Conservation (phyloP, 2,329 filamentous ascomycete species). For the Eutypella sp. region DNA sequence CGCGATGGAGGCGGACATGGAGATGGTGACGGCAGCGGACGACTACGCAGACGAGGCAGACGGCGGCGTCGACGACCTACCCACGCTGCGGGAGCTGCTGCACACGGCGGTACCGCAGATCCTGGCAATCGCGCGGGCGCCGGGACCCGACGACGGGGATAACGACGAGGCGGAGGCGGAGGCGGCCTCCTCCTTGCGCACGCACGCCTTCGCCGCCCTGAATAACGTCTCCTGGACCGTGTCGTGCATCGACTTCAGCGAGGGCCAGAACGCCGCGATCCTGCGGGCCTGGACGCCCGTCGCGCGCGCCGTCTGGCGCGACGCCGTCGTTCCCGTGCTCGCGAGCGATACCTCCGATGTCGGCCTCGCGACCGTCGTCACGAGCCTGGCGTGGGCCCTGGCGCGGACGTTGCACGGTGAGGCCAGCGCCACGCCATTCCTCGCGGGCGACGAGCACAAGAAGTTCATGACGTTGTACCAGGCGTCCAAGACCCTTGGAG, state of each 20-base stretch:
- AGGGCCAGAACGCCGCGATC: slow-evolving; percentile 47
- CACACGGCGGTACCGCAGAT: slow-evolving; percentile 43
- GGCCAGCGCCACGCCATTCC: slow-evolving; percentile 28
- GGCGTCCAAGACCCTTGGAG: slow-evolving; percentile 42
- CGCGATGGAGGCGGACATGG: slow-evolving; percentile 60
- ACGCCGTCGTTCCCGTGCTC: slow-evolving; percentile 52
- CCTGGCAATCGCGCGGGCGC: slow-evolving; percentile 37
- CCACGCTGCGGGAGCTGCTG: slow-evolving; percentile 46
- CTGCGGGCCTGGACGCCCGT: slow-evolving; percentile 49
- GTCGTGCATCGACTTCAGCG: slow-evolving; percentile 54
- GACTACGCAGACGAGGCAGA: slow-evolving; percentile 35
- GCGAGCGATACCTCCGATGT: slow-evolving; percentile 58
- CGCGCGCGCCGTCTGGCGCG: slow-evolving; percentile 53
- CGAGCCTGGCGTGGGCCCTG: slow-evolving; percentile 62
- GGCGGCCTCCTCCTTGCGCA: slow-evolving; percentile 38
- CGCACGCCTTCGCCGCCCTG: slow-evolving; percentile 53
- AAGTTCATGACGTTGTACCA: slow-evolving; percentile 64
- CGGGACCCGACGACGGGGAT: background rate
- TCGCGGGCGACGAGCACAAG: slow-evolving; percentile 49
- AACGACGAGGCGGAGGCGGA: slow-evolving; percentile 28
- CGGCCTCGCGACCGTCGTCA: slow-evolving; percentile 56
- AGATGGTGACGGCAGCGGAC: slow-evolving; percentile 51
- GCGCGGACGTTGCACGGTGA: slow-evolving; percentile 48
- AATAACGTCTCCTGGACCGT: slow-evolving; percentile 66
- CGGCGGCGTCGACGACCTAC: slow-evolving; percentile 44